These are phyloP conservation scores for Mortierella sp. DNA, from an alignment of 371 early-diverging fungal species.

Conservation along the genomic window DNA sequence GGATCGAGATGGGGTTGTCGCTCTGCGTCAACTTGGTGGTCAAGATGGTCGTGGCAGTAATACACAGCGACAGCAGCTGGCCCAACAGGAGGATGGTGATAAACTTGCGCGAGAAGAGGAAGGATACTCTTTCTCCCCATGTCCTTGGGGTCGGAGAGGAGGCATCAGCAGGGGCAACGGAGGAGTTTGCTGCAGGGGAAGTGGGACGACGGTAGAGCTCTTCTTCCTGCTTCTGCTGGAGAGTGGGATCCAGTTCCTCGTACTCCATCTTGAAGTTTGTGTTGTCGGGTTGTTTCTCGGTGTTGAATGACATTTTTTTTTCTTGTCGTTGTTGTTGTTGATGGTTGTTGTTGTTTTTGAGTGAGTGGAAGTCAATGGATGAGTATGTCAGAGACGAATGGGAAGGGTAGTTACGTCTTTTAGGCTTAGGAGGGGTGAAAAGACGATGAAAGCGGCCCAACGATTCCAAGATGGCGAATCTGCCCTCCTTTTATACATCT, in stretches of 20 bases:
- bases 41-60: conserved; percentile 75
- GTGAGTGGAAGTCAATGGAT: not conserved
- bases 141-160: not conserved
- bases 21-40: conserved; percentile 67
- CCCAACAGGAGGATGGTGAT: conserved; percentile 63
- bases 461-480: conserved; percentile 26
- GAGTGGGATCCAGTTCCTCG: not conserved
- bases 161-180: not conserved
- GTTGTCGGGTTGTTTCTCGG: not conserved
- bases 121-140: conserved; percentile 5
- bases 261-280: conserved; percentile 19
- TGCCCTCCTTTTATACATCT: conserved; percentile 29
- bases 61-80: conserved; percentile 79
- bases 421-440: conserved; percentile 53
- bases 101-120: conserved; percentile 33
- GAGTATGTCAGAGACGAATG: not conserved
- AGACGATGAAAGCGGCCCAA: conserved; percentile 57
- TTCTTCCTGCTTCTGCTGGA: conserved; percentile 13
- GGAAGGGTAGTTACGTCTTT: conserved; percentile 38
- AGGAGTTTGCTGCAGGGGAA: not conserved
- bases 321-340: conserved; percentile 14
- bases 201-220: not conserved
- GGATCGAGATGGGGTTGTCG: conserved; percentile 65
- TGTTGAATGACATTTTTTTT: conserved; percentile 27
- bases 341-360: not conserved